Base-by-base conservation (phyloP, 345 rosid genomes). In the Populus davidiana region DNA sequence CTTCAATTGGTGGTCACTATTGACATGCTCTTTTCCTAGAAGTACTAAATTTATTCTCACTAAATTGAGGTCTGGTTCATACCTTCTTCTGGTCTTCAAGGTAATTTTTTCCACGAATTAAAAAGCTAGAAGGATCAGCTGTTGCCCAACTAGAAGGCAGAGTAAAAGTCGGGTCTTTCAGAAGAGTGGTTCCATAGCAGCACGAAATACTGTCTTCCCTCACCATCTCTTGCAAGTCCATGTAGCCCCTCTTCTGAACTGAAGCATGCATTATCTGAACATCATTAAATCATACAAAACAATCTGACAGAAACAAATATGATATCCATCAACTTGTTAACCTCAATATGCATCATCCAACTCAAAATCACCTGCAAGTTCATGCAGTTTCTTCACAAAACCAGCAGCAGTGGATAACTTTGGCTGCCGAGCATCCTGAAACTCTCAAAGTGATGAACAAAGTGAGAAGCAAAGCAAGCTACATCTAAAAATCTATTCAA, bases 241-340 rank as follows among this genome's bases (percentile, higher is more conserved):
- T 83, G 80, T 93, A 94, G 76, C 97, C 97, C 87, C 89, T 90
- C 87, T 91, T 94, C 67, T 93, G 98, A 84, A 93, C 98, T 94
- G 90, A 72, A 72, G 41, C 33, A 77, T 44, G 18, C 59, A 85
- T 20, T 39, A 69, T 33, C 78, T 25, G 69, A 78, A 74, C 23
- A n/a, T 75, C 52, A 83, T 17, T 71, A 69, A 54, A 77, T 43
- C 36, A 39, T 4, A 18, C 66, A 74, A 61, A 33, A 44, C 50
- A 43, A 78, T 66, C 29, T 44, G 38, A 69, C 63, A 66, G 14
- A 54, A 72, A 29, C 8, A 74, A 72, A 71, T 76, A 39, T 69
- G 14, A 41, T 41, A 13, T 41, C 44, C 21, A 56, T 7, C 41
- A 64, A 71, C 18, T 25, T 52, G 33, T 54, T 36, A 49, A 52